phyloP scores from a whole-genome alignment of 768 basidiomycete species.

The Psilocybe tampanensis region DNA sequence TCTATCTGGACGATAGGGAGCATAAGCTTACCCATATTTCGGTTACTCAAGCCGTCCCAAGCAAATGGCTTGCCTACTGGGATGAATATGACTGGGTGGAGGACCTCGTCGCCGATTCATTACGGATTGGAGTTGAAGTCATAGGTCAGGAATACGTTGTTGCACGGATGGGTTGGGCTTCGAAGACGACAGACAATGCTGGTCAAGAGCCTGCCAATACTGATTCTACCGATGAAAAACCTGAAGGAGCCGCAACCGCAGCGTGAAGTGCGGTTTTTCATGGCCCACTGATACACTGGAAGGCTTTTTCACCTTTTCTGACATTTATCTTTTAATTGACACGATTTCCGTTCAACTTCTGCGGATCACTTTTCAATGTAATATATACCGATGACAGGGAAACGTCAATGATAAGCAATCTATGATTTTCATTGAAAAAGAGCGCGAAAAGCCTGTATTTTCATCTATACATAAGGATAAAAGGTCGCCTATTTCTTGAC shows the following conservation, averaged over 20 bases:
- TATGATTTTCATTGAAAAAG: background rate
- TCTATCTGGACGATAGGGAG: slow-evolving; percentile 75
- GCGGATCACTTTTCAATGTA: slow-evolving; percentile 7
- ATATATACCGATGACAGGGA: slow-evolving; percentile 7
- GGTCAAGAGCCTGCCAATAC: slow-evolving; percentile 19
- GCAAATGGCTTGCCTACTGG: slow-evolving; percentile 87
- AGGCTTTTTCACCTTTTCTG: background rate
- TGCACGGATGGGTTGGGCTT: slow-evolving; percentile 81
- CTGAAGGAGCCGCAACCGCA: slow-evolving; percentile 26
- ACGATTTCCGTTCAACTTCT: background rate
- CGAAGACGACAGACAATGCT: slow-evolving; percentile 28
- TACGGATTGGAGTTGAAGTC: slow-evolving; percentile 85
- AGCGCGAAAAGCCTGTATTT: slow-evolving; percentile 3
- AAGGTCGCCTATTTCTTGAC: slow-evolving; percentile 67
- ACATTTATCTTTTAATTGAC: background rate
- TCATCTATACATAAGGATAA: slow-evolving; percentile 2
- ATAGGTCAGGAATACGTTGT: slow-evolving; percentile 92
- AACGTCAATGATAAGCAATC: slow-evolving; percentile 10
- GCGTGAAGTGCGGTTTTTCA: background rate
- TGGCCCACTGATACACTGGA: background rate
- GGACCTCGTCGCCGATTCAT: slow-evolving; percentile 85
- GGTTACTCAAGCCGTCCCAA: slow-evolving; percentile 81
- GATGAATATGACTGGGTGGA: slow-evolving; percentile 97
- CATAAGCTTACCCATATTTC: slow-evolving; percentile 80
- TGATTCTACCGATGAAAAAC: slow-evolving; percentile 26